Conservation (phyloP, 305 asterid genomes). For the Fraxinus angustifolia region DNA sequence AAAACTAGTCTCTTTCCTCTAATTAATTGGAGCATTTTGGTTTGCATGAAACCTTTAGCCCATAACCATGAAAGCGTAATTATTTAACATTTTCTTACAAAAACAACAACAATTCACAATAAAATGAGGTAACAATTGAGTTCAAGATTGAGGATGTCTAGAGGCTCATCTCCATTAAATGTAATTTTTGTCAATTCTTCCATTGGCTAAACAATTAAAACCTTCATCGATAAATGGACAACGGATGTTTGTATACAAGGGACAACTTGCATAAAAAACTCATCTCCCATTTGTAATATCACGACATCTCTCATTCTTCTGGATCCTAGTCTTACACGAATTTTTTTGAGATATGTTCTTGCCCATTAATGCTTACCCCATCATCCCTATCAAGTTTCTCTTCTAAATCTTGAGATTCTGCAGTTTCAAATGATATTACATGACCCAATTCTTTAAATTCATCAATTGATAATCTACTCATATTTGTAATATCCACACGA, state of each 20-base stretch:
- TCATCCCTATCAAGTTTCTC: neutral
- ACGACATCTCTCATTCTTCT: conserved; percentile 33
- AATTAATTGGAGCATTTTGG: conserved; percentile 70
- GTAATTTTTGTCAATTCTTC: conserved; percentile 63
- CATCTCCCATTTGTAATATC: conserved; percentile 72
- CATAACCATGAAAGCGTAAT: conserved; percentile 21
- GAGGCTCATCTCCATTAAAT: conserved; percentile 96
- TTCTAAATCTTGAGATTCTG: conserved; percentile 8
- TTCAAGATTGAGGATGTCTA: conserved; percentile 16
- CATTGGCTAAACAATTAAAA: conserved; percentile 70
- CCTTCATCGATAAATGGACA: conserved; percentile 93
- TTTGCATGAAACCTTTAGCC: conserved; percentile 55
- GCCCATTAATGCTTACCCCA: neutral
- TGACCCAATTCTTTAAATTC: conserved; percentile 10
- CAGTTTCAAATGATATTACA: neutral
- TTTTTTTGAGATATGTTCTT: neutral
- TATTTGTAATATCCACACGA: conserved; percentile 15
- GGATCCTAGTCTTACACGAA: conserved; percentile 17
- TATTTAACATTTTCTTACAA: neutral
- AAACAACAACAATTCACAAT: neutral
- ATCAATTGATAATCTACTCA: conserved; percentile 10
- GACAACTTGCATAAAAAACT: conserved; percentile 65
- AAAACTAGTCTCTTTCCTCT: conserved; percentile 86
- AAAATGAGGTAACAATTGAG: neutral
- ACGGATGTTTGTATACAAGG: conserved; percentile 55